A percentile compares a stretch with the other conserved stretches of the same genome.
Conservation (phyloP, 257 asterid genomes). For the Rubia yunnanensis region DNA sequence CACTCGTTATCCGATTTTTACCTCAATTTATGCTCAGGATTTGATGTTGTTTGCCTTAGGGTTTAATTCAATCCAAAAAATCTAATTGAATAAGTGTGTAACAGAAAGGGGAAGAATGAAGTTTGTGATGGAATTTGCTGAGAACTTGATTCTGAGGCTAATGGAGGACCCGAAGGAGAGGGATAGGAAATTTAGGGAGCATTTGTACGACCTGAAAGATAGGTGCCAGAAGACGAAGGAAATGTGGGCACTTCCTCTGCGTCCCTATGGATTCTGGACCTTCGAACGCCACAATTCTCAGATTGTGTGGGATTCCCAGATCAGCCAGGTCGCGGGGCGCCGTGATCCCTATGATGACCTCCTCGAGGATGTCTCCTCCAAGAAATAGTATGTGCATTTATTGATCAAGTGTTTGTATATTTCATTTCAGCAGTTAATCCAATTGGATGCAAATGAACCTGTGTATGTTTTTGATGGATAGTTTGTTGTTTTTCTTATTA, state of each 20-base stretch:
- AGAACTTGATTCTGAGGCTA: constrained; percentile 56
- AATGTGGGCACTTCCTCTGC: constrained; percentile 62
- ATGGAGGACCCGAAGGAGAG: constrained; percentile 85
- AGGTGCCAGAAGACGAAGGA: constrained; percentile 45
- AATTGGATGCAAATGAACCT: too few relatives aligned
- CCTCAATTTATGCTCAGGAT: too few relatives aligned
- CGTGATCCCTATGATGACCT: constrained; percentile 83
- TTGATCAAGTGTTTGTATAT: too few relatives aligned
- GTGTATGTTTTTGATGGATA: too few relatives aligned
- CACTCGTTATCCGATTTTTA: too few relatives aligned
- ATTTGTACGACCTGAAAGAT: constrained; percentile 41
- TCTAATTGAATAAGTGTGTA: too few relatives aligned
- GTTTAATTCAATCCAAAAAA: too few relatives aligned
- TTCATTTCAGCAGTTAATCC: too few relatives aligned
- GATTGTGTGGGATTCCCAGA: constrained; percentile 55
- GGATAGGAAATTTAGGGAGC: constrained; percentile 61
- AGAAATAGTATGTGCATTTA: constrained; percentile 12
- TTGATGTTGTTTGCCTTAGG: too few relatives aligned
- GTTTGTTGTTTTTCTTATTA: background rate
- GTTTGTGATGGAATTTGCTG: constrained; percentile 86
- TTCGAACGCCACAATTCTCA: constrained; percentile 79
- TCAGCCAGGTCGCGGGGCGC: constrained; percentile 77
- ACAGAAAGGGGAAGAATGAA: constrained; percentile 28
- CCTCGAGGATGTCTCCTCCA: constrained; percentile 32
- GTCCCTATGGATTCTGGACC: constrained; percentile 89